Evolutionary conservation across 768 basidiomycete species (phyloP), one percentile per base, ranked within the genome.

Genomic region (Suillus decipiens): DNA sequence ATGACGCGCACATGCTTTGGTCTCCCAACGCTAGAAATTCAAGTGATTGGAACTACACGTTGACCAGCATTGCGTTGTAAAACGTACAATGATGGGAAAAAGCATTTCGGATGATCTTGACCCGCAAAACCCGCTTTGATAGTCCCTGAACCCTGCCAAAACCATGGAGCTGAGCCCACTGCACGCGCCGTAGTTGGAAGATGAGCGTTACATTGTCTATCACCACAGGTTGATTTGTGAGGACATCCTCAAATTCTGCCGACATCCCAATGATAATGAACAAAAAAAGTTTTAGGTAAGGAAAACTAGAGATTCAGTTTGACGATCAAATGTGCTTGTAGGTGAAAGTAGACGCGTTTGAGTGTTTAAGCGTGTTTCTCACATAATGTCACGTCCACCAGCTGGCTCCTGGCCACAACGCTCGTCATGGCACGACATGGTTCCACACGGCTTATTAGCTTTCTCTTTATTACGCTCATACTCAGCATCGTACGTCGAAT

Each of bases 71-170:
- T 24, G 41, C 76, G 66, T 3, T 47, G 15, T 12, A 66, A 68
- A 72, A 87, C 95, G 80, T 79, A 97, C 96, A 95, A 98, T 67
- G 95, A 97, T 66, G 97, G 96, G 72, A 99, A 99, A 84, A 96
- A 99, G 75, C 96, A 98, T 85, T 97, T 97, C 48, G 97, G 97
- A 74, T 97, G 95, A 77, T 98, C 96, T 78, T 98, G 93, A 53
- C 97, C 97, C 60, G 97, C 97, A 74, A 99, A 99, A 45, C 97
- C 97, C 64, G 97, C 97, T 78, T 99, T 99, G 75, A 99, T 96
- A 28, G 94, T 95, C 34, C 97, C 97, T 62, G 96, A 97, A 65
- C 97, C 97, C 95, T 99, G 75, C n/a, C 63, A 56, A 39, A 57
- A 63, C 60, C 64, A 65, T 28, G 28, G 28, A 62, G 66, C 67